Evolutionary conservation across 2,329 filamentous ascomycete genomes (phyloP).

Genomic region (Raffaelea deltoideospora): DNA sequence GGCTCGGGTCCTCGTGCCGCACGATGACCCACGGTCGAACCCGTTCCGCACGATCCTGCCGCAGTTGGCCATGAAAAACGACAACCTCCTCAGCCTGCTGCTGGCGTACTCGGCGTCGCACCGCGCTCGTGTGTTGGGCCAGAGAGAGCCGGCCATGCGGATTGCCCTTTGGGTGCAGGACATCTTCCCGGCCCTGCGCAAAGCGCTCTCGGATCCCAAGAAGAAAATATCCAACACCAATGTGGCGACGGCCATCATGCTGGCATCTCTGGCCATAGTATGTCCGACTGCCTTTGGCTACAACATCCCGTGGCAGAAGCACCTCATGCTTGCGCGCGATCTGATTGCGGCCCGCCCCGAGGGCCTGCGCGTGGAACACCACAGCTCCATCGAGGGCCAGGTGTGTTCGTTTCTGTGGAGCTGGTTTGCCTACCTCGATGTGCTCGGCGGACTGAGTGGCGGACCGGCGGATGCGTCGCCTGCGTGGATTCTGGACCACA

Average conservation of each 20-base stretch:
- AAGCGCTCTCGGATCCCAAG: slow-evolving; percentile 45
- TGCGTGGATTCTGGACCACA: slow-evolving; percentile 33
- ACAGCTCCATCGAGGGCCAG: slow-evolving; percentile 31
- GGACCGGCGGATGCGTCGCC: slow-evolving; percentile 33
- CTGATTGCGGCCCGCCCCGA: slow-evolving; percentile 51
- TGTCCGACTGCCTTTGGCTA: slow-evolving; percentile 69
- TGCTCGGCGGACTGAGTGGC: slow-evolving; percentile 58
- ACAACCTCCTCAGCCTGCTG: slow-evolving; percentile 60
- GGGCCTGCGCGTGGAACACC: slow-evolving; percentile 32
- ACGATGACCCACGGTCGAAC: slow-evolving; percentile 37
- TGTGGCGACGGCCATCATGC: slow-evolving; percentile 71
- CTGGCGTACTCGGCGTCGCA: slow-evolving; percentile 77
- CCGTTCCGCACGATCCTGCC: slow-evolving; percentile 34
- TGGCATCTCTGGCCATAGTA: slow-evolving; percentile 70
- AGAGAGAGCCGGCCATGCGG: slow-evolving; percentile 59
- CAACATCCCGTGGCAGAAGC: slow-evolving; percentile 66
- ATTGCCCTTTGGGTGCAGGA: slow-evolving; percentile 71
- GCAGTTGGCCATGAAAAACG: slow-evolving; percentile 50
- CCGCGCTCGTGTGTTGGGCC: slow-evolving; percentile 56
- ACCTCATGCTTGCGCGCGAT: slow-evolving; percentile 60
- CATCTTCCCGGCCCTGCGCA: slow-evolving; percentile 58
- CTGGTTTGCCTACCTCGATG: slow-evolving; percentile 76
- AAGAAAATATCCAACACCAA: slow-evolving; percentile 56
- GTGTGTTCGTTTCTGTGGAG: slow-evolving; percentile 61
- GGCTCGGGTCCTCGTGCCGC: slow-evolving; percentile 37